A percentile compares a stretch with the other conserved stretches of the same genome.
Conservation (phyloP, 2,329 filamentous ascomycete species). For the Paramyrothecium roridum region DNA sequence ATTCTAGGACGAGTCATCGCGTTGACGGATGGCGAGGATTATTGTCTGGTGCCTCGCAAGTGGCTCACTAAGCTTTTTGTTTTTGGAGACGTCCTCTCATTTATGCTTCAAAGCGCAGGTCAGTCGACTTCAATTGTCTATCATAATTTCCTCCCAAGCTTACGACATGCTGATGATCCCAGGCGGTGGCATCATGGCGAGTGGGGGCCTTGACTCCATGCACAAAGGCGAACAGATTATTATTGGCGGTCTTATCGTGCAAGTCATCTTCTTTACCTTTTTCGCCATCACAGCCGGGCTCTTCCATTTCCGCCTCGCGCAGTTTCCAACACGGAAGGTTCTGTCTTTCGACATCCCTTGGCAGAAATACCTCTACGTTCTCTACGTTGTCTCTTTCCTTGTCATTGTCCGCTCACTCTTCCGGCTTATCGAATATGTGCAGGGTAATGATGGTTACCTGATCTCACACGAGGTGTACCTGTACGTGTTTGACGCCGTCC, state of each 20-base stretch:
- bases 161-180: neutral
- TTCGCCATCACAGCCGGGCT: conserved; percentile 44
- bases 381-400: conserved; percentile 22
- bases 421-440: conserved; percentile 38
- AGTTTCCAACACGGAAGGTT: conserved; percentile 7
- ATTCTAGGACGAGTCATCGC: conserved; percentile 36
- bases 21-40: conserved; percentile 30
- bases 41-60: conserved; percentile 35
- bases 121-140: conserved; percentile 5
- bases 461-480: conserved; percentile 24
- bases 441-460: conserved; percentile 25
- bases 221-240: conserved; percentile 44
- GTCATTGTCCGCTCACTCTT: conserved; percentile 40
- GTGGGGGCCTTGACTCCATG: conserved; percentile 7
- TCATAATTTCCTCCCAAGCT: neutral
- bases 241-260: conserved; percentile 48
- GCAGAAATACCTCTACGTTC: conserved; percentile 24
- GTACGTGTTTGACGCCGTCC: conserved; percentile 27
- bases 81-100: conserved; percentile 44
- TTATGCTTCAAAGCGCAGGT: conserved; percentile 26
- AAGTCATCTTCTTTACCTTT: conserved; percentile 52
- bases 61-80: conserved; percentile 52
- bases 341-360: conserved; percentile 18
- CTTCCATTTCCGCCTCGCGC: conserved; percentile 36
- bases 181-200: conserved; percentile 20